phyloP scores from a whole-genome alignment of 768 basidiomycete species.

The Leccinum boreale region DNA sequence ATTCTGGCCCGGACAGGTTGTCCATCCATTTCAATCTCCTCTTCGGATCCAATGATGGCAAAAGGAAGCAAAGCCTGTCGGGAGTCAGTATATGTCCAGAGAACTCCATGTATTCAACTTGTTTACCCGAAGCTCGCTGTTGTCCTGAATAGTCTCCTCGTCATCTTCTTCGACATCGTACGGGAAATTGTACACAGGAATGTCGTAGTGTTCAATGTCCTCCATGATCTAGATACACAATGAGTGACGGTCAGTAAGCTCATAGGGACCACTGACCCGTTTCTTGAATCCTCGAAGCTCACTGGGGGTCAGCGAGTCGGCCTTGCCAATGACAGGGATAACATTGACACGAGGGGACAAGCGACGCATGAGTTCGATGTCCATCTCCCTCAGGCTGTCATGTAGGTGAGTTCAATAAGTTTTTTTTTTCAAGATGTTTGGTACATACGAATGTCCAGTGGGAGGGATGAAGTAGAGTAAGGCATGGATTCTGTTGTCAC shows the following conservation, averaged over 20 bases:
- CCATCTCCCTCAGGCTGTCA: conserved; percentile 90
- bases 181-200: conserved; percentile 99
- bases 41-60: conserved; percentile 95
- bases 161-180: conserved; percentile 99
- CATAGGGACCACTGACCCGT: conserved; percentile 47
- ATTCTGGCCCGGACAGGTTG: conserved; percentile 88
- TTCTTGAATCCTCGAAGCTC: conserved; percentile 97
- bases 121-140: conserved; percentile 86
- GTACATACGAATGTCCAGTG: conserved; percentile 89
- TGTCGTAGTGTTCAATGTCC: conserved; percentile 97
- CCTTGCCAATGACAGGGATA: conserved; percentile 96
- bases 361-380: conserved; percentile 98
- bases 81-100: conserved; percentile 2
- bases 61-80: conserved; percentile 86
- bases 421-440: neutral
- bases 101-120: neutral
- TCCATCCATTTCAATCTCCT: conserved; percentile 92
- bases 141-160: conserved; percentile 97
- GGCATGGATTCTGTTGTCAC: conserved; percentile 96
- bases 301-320: conserved; percentile 89
- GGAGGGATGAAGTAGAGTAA: conserved; percentile 98
- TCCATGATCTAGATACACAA: conserved; percentile 82
- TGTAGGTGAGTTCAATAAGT: neutral
- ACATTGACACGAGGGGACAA: conserved; percentile 98
- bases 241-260: conserved; percentile 3